Conservation (phyloP, 2,329 filamentous ascomycete genomes). For the Fusarium sp. region DNA sequence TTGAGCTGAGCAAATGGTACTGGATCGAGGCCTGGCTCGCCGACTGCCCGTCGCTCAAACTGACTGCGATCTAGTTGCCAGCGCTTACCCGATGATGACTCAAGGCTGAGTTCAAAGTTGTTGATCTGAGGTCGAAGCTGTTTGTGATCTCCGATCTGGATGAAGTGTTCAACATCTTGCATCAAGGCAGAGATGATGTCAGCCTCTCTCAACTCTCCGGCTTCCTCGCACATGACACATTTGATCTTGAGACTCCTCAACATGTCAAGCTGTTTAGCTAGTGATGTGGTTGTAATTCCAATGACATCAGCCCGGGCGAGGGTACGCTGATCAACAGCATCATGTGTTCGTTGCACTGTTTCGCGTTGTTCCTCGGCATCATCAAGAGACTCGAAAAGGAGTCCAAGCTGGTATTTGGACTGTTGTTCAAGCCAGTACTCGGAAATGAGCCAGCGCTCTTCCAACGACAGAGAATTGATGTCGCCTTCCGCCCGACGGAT, state of each 20-base stretch:
- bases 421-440: background rate
- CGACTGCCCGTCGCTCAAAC: slow-evolving; percentile 49
- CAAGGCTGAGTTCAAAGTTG: slow-evolving; percentile 61
- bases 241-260: slow-evolving; percentile 63
- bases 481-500: background rate
- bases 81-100: slow-evolving; percentile 18
- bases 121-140: slow-evolving; percentile 71
- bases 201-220: slow-evolving; percentile 73
- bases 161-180: slow-evolving; percentile 68
- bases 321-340: slow-evolving; percentile 53
- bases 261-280: slow-evolving; percentile 63
- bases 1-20: slow-evolving; percentile 59
- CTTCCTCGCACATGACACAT: slow-evolving; percentile 73
- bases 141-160: slow-evolving; percentile 73
- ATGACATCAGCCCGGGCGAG: slow-evolving; percentile 60
- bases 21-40: slow-evolving; percentile 42
- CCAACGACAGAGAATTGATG: background rate
- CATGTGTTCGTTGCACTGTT: slow-evolving; percentile 20
- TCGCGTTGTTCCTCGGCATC: background rate
- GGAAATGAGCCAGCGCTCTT: slow-evolving; percentile 10
- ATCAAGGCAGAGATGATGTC: slow-evolving; percentile 69
- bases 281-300: slow-evolving; percentile 69
- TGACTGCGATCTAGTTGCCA: slow-evolving; percentile 57
- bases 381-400: slow-evolving; percentile 8
- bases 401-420: background rate